Percentiles rank a stretch among this genome's conserved stretches.
Evolutionary conservation across 345 rosid genomes (phyloP).

Genomic region (rapeseed (Brassica napus)): Da-Ae NC_063440.1:8239501-8240000

Average conservation of each 20-base stretch:
- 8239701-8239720: not conserved
- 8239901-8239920: too few relatives aligned
- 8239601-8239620: not conserved
- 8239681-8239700: not conserved
- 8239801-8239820: not conserved
- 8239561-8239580: constrained; percentile 30
- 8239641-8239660: not conserved
- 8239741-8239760: not conserved
- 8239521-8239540: constrained; percentile 7
- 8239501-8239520: not conserved
- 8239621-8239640: constrained; percentile 6
- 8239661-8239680: not conserved
- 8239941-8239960: too few relatives aligned
- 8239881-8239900: too few relatives aligned
- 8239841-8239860: not conserved
- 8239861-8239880: too few relatives aligned
- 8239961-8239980: too few relatives aligned
- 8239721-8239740: constrained; percentile 10
- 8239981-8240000: too few relatives aligned
- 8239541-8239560: not conserved
- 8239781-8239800: not conserved
- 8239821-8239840: not conserved
- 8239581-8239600: constrained; percentile 33
- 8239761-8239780: not conserved
- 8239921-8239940: too few relatives aligned